Evolutionary conservation across 2,329 filamentous ascomycete genomes (phyloP).

Genomic region (Truncatella angustata): DNA sequence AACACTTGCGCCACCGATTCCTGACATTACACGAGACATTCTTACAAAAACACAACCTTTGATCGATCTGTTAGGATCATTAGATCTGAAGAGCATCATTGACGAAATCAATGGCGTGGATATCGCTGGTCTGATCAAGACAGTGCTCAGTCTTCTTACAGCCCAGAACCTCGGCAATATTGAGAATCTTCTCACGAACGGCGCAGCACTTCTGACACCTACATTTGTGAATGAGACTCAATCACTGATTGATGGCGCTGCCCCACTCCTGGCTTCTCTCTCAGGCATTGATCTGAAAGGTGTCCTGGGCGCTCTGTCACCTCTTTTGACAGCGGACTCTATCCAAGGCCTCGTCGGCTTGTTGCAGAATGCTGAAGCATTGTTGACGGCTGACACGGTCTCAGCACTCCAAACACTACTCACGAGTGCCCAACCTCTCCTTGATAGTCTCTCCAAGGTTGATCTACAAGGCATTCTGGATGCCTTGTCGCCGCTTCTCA

Average conservation of each 20-base stretch:
- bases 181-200: neutral
- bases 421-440: slow-evolving; percentile 10
- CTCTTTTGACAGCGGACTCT: slow-evolving; percentile 30
- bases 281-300: slow-evolving; percentile 26
- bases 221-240: slow-evolving; percentile 10
- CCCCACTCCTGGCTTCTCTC: slow-evolving; percentile 17
- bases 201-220: slow-evolving; percentile 4
- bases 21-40: slow-evolving; percentile 23
- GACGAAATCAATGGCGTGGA: slow-evolving; percentile 29
- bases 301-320: slow-evolving; percentile 29
- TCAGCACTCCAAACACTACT: slow-evolving; percentile 18
- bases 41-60: slow-evolving; percentile 27
- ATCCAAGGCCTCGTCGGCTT: slow-evolving; percentile 27
- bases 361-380: slow-evolving; percentile 25
- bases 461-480: slow-evolving; percentile 32
- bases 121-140: slow-evolving; percentile 29
- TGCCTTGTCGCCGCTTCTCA: slow-evolving; percentile 32
- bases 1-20: slow-evolving; percentile 36
- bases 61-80: slow-evolving; percentile 24
- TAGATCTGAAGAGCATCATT: slow-evolving; percentile 24
- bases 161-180: slow-evolving; percentile 2
- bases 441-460: slow-evolving; percentile 6
- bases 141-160: slow-evolving; percentile 2
- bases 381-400: slow-evolving; percentile 26
- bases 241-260: slow-evolving; percentile 23